A percentile compares a stretch with the other conserved stretches of the same genome.
Conservation (phyloP, 2,329 filamentous ascomycete species). For the Apiospora saccharicola region DNA sequence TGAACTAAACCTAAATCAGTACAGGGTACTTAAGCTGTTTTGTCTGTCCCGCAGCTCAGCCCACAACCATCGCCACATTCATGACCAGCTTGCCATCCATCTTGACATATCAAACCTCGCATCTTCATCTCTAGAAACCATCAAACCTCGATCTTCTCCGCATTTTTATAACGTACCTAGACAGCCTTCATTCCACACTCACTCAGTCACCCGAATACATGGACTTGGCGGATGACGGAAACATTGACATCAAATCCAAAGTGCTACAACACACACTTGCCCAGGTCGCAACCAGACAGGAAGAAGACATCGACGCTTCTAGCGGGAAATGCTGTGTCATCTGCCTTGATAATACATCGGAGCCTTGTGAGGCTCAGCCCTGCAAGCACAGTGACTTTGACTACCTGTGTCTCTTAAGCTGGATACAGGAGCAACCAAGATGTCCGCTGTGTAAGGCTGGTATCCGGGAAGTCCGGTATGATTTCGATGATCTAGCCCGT, state of each 20-base stretch:
- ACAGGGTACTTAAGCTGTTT: not conserved
- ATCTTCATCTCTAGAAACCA: not conserved
- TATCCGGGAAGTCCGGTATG: conserved; percentile 69
- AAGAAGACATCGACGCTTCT: conserved; percentile 28
- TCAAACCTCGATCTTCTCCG: not conserved
- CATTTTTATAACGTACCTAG: too few species aligned
- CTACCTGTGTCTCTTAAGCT: conserved; percentile 82
- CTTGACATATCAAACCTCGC: not conserved
- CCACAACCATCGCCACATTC: conserved; percentile 12
- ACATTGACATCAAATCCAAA: conserved; percentile 49
- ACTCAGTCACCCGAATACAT: conserved; percentile 33
- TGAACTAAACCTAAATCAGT: conserved; percentile 15
- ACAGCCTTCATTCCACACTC: not conserved
- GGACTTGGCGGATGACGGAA: conserved; percentile 38
- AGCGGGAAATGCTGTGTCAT: conserved; percentile 74
- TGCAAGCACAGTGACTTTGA: conserved; percentile 86
- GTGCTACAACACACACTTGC: conserved; percentile 54
- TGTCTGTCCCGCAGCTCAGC: not conserved
- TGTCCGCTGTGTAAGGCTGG: conserved; percentile 80
- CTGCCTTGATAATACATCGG: conserved; percentile 79
- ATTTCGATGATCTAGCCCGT: conserved; percentile 58
- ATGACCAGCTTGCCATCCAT: not conserved
- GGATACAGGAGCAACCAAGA: conserved; percentile 74
- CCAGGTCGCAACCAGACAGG: conserved; percentile 45
- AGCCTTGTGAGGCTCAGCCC: conserved; percentile 74